Evolutionary conservation across 2,329 filamentous ascomycete species (phyloP), one percentile per base, ranked within the genome.

Genomic region (Lecanicillium sp.): DNA sequence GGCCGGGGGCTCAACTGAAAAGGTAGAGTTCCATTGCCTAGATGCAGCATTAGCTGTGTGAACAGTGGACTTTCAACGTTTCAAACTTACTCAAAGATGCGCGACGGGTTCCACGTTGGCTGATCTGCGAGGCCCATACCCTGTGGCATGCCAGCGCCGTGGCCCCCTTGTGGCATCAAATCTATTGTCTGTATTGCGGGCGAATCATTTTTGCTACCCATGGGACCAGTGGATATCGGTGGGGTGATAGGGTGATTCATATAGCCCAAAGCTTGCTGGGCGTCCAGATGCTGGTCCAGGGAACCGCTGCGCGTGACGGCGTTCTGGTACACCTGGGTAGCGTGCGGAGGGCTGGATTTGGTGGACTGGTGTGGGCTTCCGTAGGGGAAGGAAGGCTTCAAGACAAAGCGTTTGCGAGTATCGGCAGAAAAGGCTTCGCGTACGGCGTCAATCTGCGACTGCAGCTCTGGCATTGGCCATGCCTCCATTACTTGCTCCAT

Each of bases 11-110:
- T 58, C 49, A 44, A 55, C 85, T 69, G 87, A 86, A 66, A 96
- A 97, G 48, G 90, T 89, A 55, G 84, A 81, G 62, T 94, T 89
- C 89, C 90, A 97, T 69, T 95, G 87, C 61, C 89, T 94, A 53
- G 2, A 18, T 18, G 14, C 9, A 32, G n/a, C n/a, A n/a, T n/a
- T n/a, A n/a, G n/a, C n/a, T n/a, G n/a, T n/a, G n/a, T n/a, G n/a
- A n/a, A n/a, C n/a, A n/a, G n/a, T n/a, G n/a, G 22, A 25, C 22
- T 25, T 6, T 25, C 7, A 25, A 7, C 12, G n/a, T 22, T 9
- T 6, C 13, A 28, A 20, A 75, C 86, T 72, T 75, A 94, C 87
- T 90, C 86, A 72, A 94, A 90, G 49, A 95, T 87, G 43, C 83
- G 77, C 22, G 84, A 77, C 17, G 88, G 89, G 53, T 95, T 94